phyloP scores from a whole-genome alignment of 1,284 basidiomycete species.

The Clitocybe nebularis region DNA sequence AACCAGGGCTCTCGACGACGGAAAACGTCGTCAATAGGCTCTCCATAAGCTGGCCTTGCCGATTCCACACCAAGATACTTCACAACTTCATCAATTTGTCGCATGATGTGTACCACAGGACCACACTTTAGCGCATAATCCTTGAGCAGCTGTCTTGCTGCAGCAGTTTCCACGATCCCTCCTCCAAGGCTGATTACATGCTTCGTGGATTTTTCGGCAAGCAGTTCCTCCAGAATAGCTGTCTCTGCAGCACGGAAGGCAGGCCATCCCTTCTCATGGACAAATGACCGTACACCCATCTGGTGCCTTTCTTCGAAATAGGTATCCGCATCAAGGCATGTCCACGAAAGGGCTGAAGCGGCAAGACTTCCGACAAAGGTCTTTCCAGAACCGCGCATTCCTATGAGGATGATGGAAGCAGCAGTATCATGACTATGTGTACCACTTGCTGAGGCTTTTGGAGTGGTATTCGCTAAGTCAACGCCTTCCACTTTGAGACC shows the following conservation, averaged over 20 bases:
- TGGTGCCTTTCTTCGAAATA: constrained; percentile 70
- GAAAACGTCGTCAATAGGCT: constrained; percentile 81
- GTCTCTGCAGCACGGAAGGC: constrained; percentile 42
- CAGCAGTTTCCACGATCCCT: constrained; percentile 87
- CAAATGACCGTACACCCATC: constrained; percentile 72
- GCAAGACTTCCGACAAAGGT: constrained; percentile 84
- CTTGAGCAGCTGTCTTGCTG: constrained; percentile 68
- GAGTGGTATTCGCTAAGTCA: constrained; percentile 54
- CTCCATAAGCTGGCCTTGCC: constrained; percentile 83
- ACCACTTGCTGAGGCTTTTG: constrained; percentile 41
- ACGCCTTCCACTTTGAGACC: constrained; percentile 87
- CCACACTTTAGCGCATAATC: constrained; percentile 57
- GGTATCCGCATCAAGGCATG: constrained; percentile 85
- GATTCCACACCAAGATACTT: constrained; percentile 78
- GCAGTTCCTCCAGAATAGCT: constrained; percentile 51
- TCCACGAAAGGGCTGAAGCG: constrained; percentile 70
- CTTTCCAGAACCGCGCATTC: constrained; percentile 98
- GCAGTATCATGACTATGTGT: constrained; percentile 35
- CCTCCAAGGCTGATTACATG: constrained; percentile 93
- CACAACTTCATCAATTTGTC: constrained; percentile 41
- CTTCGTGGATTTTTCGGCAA: constrained; percentile 52
- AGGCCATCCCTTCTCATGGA: constrained; percentile 56
- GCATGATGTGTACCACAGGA: constrained; percentile 40
- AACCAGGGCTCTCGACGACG: constrained; percentile 86
- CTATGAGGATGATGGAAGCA: constrained; percentile 82